phyloP scores from a whole-genome alignment of 305 asterid species.

The Fraxinus sp. region DNA sequence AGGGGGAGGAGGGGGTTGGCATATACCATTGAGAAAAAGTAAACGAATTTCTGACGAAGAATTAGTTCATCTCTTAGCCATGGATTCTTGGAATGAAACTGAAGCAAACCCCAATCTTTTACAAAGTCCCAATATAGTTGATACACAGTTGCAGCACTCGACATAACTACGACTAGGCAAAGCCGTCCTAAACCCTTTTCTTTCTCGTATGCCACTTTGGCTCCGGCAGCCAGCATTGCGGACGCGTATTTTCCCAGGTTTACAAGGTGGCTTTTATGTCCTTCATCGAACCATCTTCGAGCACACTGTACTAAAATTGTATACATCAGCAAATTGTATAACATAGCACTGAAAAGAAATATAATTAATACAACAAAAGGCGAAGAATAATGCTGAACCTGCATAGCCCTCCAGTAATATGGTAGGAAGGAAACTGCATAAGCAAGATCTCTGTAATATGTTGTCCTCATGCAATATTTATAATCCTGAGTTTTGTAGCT shows the following conservation, averaged over 20 bases:
- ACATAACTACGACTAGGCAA: conserved; percentile 54
- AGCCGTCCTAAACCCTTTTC: conserved; percentile 68
- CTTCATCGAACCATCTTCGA: conserved; percentile 90
- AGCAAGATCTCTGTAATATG: conserved; percentile 75
- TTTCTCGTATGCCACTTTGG: conserved; percentile 83
- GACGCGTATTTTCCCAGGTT: conserved; percentile 90
- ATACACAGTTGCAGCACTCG: conserved; percentile 76
- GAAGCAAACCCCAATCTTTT: conserved; percentile 95
- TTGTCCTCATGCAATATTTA: conserved; percentile 65
- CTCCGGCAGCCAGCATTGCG: conserved; percentile 96
- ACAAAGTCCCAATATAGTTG: conserved; percentile 96
- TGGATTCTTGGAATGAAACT: conserved; percentile 70
- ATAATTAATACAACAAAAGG: background rate
- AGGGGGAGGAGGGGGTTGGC: background rate
- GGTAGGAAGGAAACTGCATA: conserved; percentile 92
- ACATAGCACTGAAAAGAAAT: background rate
- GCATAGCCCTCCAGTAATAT: conserved; percentile 97
- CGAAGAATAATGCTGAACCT: conserved; percentile 40
- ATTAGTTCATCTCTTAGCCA: conserved; percentile 88
- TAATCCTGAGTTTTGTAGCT: conserved; percentile 83
- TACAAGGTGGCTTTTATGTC: conserved; percentile 68
- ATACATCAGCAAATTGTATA: background rate
- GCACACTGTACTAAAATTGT: conserved; percentile 56
- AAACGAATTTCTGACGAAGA: conserved; percentile 55
- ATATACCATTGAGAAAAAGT: conserved; percentile 79